phyloP scores from a whole-genome alignment of 2,329 filamentous ascomycete genomes.

The Penicillium sp. region DNA sequence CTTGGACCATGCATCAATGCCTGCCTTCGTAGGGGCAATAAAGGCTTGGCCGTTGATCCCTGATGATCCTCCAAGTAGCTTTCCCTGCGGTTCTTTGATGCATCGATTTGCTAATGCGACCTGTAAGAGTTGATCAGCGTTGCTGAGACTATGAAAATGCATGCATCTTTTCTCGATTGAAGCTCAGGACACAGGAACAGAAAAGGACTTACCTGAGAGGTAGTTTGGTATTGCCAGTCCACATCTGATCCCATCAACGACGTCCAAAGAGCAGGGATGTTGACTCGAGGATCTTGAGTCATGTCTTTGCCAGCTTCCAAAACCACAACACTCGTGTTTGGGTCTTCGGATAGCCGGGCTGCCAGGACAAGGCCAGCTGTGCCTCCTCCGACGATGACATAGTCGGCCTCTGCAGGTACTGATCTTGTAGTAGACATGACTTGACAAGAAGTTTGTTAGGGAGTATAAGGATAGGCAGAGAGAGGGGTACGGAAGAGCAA shows the following conservation, averaged over 20 bases:
- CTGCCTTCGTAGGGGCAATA: slow-evolving; percentile 4
- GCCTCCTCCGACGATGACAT: slow-evolving; percentile 42
- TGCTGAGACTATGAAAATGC: background rate
- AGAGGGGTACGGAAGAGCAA: background rate
- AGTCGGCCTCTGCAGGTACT: slow-evolving; percentile 31
- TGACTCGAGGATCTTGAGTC: slow-evolving; percentile 32
- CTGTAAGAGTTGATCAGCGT: background rate
- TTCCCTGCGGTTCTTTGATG: slow-evolving; percentile 12
- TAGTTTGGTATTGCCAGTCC: slow-evolving; percentile 37
- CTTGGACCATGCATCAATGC: slow-evolving; percentile 14
- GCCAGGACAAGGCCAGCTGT: slow-evolving; percentile 42
- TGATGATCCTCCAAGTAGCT: slow-evolving; percentile 12
- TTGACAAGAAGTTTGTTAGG: background rate
- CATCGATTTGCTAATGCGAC: background rate
- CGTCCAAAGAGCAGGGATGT: slow-evolving; percentile 29
- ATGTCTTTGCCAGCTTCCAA: slow-evolving; percentile 38
- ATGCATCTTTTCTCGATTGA: background rate
- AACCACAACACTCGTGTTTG: slow-evolving; percentile 33
- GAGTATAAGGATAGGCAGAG: background rate
- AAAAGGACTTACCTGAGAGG: slow-evolving; percentile 31
- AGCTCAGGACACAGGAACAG: no score
- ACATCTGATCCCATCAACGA: slow-evolving; percentile 32
- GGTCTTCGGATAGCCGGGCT: slow-evolving; percentile 39
- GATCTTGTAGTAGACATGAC: background rate
- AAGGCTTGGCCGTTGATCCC: slow-evolving; percentile 14